These are phyloP conservation scores for Musa schizocarpa DNA, from an alignment of 176 grass and related monocot species.

Conservation along the genomic window DNA sequence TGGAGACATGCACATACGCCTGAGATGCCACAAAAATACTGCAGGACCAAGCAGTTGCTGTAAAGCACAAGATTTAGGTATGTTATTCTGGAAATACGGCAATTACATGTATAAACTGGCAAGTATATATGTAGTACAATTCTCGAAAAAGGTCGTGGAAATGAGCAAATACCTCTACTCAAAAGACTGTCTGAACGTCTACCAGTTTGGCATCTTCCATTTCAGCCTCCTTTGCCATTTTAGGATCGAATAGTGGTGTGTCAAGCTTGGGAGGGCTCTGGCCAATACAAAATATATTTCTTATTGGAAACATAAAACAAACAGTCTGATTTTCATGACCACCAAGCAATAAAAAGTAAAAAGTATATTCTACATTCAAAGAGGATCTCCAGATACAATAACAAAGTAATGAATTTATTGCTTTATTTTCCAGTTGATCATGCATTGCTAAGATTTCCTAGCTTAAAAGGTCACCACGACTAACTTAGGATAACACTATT, in stretches of 20 bases:
- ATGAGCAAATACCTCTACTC: neutral
- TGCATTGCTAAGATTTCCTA: neutral
- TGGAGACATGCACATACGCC: no score
- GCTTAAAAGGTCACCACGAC: neutral
- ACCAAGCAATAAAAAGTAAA: neutral
- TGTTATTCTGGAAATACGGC: no score
- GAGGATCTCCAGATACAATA: neutral
- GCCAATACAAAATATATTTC: neutral
- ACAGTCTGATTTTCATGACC: neutral
- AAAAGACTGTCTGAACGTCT: constrained; percentile 1
- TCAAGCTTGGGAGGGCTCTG: constrained; percentile 20
- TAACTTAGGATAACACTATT: neutral
- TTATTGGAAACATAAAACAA: neutral
- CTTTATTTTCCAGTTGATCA: no score
- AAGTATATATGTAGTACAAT: no score
- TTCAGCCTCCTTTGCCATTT: neutral
- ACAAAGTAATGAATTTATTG: neutral
- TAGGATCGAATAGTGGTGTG: neutral
- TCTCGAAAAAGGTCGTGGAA: neutral
- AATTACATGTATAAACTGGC: no score
- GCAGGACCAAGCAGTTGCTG: no score
- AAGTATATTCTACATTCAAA: neutral
- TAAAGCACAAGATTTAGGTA: no score
- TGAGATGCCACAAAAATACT: no score
- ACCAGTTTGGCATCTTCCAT: neutral